A percentile compares a stretch with the other conserved stretches of the same genome.
Evolutionary conservation across 768 basidiomycete genomes (phyloP).

Genomic region (Lyophyllum decastes): DNA sequence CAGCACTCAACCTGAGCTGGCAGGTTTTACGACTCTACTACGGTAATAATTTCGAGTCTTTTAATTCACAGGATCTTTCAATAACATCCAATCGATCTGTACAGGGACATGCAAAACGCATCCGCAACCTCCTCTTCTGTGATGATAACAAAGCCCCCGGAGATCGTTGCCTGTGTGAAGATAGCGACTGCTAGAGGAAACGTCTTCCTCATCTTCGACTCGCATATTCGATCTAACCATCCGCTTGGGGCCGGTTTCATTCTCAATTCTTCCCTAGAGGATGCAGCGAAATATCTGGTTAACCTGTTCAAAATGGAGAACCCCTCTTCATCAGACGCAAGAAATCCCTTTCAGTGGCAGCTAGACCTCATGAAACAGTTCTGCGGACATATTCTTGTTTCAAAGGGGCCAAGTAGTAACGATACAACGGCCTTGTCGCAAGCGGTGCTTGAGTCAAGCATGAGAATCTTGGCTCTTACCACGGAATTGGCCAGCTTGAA

Average conservation of each 20-base stretch:
- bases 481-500: conserved; percentile 40
- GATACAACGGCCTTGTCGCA: conserved; percentile 23
- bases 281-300: conserved; percentile 43
- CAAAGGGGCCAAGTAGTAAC: conserved; percentile 24
- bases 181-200: conserved; percentile 30
- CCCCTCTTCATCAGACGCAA: conserved; percentile 27
- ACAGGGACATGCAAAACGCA: conserved; percentile 28
- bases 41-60: too few relatives aligned
- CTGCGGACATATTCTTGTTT: conserved; percentile 57
- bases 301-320: conserved; percentile 52
- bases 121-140: conserved; percentile 27
- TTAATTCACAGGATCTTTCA: too few relatives aligned
- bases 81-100: background rate
- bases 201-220: conserved; percentile 66
- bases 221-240: conserved; percentile 61
- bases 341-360: conserved; percentile 51
- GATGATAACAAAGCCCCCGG: conserved; percentile 71
- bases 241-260: conserved; percentile 62
- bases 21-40: conserved; percentile 31
- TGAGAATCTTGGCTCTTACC: conserved; percentile 44
- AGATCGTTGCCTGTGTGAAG: conserved; percentile 59
- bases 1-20: conserved; percentile 38
- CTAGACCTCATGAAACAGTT: conserved; percentile 62
- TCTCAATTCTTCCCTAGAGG: conserved; percentile 46
- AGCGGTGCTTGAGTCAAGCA: conserved; percentile 49